Evolutionary conservation across 768 basidiomycete species (phyloP), one percentile per base, ranked within the genome.

Genomic region (Termitomyces sp.): DNA sequence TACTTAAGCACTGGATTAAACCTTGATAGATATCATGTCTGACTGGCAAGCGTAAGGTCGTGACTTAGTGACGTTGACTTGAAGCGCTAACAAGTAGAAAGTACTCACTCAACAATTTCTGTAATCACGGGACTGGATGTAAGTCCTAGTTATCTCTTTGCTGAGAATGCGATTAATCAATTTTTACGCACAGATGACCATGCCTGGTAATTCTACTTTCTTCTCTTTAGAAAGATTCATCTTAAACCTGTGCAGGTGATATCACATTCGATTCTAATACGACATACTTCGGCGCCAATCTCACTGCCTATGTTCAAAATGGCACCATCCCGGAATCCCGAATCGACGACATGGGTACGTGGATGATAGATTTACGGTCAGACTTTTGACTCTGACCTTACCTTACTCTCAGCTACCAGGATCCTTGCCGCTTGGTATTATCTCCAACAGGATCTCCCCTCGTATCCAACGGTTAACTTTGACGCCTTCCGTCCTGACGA

Each of bases 371-470:
- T 18, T 37, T 33, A 28, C 42, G 49, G 16, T 41, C 10, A 10
- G n/a, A 47, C n/a, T 4, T 10, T 13, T 5, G 42, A n/a, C 26
- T n/a, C 2, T 29, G 12, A 31, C 46, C 37, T n/a, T n/a, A n/a
- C n/a, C n/a, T 33, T 26, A 29, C 39, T 51, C 50, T 13, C 73
- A 84, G 91, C 87, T 4, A 85, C 81, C 9, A 85, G 92, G 31
- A 87, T 94, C 63, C 67, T 93, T 26, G 87, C 90, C 3, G 72
- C 77, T 0, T 93, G 84, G 81, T 91, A 86, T 65, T 71, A 81
- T 53, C 76, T 88, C 46, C 74, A 76, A 36, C 89, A 92, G 71
- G 86, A 94, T 69, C 69, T 73, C 15, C 66, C 76, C 7, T 70
- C 72, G 13, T 94, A 80, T 70, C 91, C 92, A 0, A 59, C 66